Evolutionary conservation across 2,329 filamentous ascomycete species (phyloP).

Genomic region (Mycosphaerella sp.): DNA sequence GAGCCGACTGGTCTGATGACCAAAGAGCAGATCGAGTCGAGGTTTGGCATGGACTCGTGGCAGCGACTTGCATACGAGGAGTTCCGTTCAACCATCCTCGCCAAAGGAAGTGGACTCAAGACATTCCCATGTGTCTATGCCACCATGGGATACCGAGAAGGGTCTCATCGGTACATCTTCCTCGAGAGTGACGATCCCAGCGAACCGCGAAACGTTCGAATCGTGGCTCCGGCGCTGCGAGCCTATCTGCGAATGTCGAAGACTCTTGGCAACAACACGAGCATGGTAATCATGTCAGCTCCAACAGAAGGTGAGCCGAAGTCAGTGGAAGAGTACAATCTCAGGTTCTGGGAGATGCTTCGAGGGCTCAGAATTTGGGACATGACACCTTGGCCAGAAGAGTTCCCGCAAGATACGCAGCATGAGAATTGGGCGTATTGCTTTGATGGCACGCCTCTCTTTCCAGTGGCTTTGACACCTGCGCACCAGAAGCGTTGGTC

Average conservation of each 20-base stretch:
- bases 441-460: constrained; percentile 19
- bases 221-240: constrained; percentile 18
- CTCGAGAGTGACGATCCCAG: constrained; percentile 19
- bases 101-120: constrained; percentile 18
- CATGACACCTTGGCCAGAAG: constrained; percentile 17
- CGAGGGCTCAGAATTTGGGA: constrained; percentile 20
- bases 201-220: constrained; percentile 18
- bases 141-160: constrained; percentile 19
- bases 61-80: constrained; percentile 20
- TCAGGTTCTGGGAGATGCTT: constrained; percentile 21
- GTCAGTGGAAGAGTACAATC: constrained; percentile 20
- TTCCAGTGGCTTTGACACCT: constrained; percentile 20
- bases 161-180: constrained; percentile 22
- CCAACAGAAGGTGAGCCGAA: constrained; percentile 18
- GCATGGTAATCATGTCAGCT: constrained; percentile 21
- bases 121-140: constrained; percentile 22
- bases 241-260: constrained; percentile 17
- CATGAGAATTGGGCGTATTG: constrained; percentile 20
- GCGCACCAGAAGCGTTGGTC: constrained; percentile 21
- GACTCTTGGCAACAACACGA: constrained; percentile 19
- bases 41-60: constrained; percentile 20
- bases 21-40: constrained; percentile 16
- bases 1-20: constrained; percentile 2
- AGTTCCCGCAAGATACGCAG: constrained; percentile 17
- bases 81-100: constrained; percentile 22